Evolutionary conservation across 208 protist genomes (phyloP).

Genomic region (Trypanosoma theileri): DNA sequence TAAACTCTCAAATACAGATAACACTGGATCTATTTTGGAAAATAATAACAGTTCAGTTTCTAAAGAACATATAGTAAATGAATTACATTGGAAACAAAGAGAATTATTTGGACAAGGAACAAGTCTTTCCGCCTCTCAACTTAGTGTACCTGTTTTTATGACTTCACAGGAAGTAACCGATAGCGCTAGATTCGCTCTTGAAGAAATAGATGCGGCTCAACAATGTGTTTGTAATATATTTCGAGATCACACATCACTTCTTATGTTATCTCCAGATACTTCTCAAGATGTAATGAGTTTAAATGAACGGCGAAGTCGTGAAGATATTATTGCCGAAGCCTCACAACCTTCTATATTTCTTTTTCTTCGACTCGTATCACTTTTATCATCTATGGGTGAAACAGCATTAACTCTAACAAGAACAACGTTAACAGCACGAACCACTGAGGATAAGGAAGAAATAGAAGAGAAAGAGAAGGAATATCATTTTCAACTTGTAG

Average conservation of each 20-base stretch:
- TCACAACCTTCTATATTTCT: slow-evolving; percentile 29
- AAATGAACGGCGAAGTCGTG: neutral
- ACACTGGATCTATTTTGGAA: neutral
- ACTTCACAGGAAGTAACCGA: slow-evolving; percentile 16
- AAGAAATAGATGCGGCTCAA: slow-evolving; percentile 11
- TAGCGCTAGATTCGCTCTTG: slow-evolving; percentile 11
- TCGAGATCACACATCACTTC: slow-evolving; percentile 39
- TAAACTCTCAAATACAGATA: neutral
- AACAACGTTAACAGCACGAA: neutral
- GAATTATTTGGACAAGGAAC: slow-evolving; percentile 20
- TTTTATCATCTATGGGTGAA: slow-evolving; percentile 28
- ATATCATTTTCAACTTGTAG: slow-evolving; percentile 23
- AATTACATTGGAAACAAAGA: slow-evolving; percentile 25
- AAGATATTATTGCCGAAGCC: slow-evolving; percentile 19
- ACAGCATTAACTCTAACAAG: neutral
- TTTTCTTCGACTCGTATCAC: slow-evolving; percentile 34
- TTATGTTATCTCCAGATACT: slow-evolving; percentile 15
- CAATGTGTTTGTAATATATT: slow-evolving; percentile 33
- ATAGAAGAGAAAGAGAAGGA: neutral
- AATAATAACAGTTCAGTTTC: neutral
- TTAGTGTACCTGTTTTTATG: slow-evolving; percentile 28
- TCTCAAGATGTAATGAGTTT: neutral
- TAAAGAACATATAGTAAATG: neutral
- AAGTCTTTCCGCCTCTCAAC: slow-evolving; percentile 23
- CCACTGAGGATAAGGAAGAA: neutral